phyloP scores from a whole-genome alignment of 2,329 filamentous ascomycete species.

The Paraphaeosphaeria minitans region DNA sequence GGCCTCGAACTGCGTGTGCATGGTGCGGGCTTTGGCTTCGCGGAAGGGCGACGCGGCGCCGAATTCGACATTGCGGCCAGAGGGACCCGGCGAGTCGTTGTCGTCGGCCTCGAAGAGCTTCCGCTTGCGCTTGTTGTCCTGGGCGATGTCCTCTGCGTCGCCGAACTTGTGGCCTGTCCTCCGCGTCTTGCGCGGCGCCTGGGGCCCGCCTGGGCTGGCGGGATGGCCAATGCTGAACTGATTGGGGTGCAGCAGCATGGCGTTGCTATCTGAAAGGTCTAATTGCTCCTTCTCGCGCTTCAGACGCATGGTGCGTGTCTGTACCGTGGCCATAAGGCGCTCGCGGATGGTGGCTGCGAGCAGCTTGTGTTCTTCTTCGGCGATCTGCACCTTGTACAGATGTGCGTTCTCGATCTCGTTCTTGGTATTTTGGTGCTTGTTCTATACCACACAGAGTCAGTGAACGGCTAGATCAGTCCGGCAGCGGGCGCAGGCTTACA shows the following conservation, averaged over 20 bases:
- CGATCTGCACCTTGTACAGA: conserved; percentile 65
- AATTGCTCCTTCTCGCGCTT: conserved; percentile 70
- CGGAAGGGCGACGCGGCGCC: conserved; percentile 56
- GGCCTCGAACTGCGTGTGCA: conserved; percentile 62
- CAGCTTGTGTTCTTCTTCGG: conserved; percentile 66
- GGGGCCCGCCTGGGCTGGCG: conserved; percentile 65
- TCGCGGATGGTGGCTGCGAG: conserved; percentile 65
- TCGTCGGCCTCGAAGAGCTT: conserved; percentile 63
- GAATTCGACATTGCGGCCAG: conserved; percentile 53
- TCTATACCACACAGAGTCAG: conserved; percentile 47
- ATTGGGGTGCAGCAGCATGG: conserved; percentile 67
- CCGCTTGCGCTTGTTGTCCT: conserved; percentile 62
- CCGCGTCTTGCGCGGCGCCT: conserved; percentile 66
- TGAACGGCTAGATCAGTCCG: not conserved
- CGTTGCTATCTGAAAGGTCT: conserved; percentile 69
- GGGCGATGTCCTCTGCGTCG: conserved; percentile 55
- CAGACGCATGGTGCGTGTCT: conserved; percentile 61
- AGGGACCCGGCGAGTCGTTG: conserved; percentile 62
- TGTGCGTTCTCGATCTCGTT: conserved; percentile 62
- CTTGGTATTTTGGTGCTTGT: conserved; percentile 61
- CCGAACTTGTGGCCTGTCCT: conserved; percentile 63
- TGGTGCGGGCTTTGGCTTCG: conserved; percentile 58
- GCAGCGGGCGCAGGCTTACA: conserved; percentile 60
- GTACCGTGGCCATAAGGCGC: conserved; percentile 63
- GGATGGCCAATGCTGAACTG: conserved; percentile 70